phyloP scores from a whole-genome alignment of 108 stramenopile species.

The Skeletonema menzelii region DNA sequence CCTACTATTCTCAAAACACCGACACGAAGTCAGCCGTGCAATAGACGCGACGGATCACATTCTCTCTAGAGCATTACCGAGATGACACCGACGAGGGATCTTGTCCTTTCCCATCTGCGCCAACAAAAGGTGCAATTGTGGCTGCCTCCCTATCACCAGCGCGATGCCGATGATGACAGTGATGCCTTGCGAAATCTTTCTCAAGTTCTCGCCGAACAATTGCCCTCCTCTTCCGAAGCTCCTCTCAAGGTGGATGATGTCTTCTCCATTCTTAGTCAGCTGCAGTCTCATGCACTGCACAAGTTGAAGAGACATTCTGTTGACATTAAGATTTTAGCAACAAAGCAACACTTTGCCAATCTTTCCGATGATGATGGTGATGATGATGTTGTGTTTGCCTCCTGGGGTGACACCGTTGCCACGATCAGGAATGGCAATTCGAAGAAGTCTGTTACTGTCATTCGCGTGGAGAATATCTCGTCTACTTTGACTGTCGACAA shows the following conservation, averaged over 20 bases:
- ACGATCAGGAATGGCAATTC: not conserved
- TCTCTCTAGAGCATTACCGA: not conserved
- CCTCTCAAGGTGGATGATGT: not conserved
- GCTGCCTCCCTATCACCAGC: conserved; percentile 14
- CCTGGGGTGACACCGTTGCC: not conserved
- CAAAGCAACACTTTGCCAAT: not conserved
- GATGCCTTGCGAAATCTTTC: conserved; percentile 1
- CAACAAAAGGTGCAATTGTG: conserved; percentile 22
- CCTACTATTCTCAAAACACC: too few species aligned
- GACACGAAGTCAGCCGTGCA: too few species aligned
- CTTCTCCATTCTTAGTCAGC: conserved; percentile 5
- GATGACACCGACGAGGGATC: conserved; percentile 9
- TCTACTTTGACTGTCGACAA: not conserved
- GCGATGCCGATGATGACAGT: not conserved
- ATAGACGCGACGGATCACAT: not conserved
- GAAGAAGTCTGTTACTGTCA: not conserved
- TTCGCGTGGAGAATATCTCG: not conserved
- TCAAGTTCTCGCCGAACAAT: not conserved
- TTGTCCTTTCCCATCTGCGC: conserved; percentile 19
- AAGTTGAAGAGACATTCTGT: conserved; percentile 8
- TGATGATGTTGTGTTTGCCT: not conserved
- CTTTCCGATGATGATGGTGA: not conserved
- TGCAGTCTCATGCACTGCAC: conserved; percentile 15
- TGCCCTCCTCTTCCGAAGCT: not conserved
- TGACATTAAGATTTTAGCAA: conserved; percentile 8